phyloP scores from a whole-genome alignment of 768 basidiomycete species.

The Mycena metata region DNA sequence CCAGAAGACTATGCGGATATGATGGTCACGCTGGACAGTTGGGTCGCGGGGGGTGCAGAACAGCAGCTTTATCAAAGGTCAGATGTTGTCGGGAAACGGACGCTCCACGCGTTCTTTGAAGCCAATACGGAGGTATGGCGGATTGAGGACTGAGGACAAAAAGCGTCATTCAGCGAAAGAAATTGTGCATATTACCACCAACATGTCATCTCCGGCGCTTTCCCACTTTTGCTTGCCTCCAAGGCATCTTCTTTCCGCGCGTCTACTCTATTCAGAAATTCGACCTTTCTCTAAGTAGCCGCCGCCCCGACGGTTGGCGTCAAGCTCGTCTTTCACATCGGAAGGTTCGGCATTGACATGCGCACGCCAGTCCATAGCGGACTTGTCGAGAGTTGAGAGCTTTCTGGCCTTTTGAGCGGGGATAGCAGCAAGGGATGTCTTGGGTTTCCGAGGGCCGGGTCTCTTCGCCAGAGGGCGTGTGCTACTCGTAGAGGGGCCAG shows the following conservation, averaged over 20 bases:
- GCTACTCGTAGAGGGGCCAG: slow-evolving; percentile 29
- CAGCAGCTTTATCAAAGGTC: slow-evolving; percentile 39
- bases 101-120: slow-evolving; percentile 43
- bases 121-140: slow-evolving; percentile 38
- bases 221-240: slow-evolving; percentile 68
- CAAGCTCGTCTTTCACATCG: slow-evolving; percentile 77
- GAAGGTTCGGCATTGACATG: slow-evolving; percentile 65
- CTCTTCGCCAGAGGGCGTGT: slow-evolving; percentile 52
- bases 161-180: neutral
- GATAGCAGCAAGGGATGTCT: slow-evolving; percentile 65
- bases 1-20: slow-evolving; percentile 38
- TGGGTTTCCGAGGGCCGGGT: slow-evolving; percentile 78
- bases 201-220: slow-evolving; percentile 59
- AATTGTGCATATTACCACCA: neutral
- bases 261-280: slow-evolving; percentile 83
- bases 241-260: slow-evolving; percentile 76
- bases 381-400: slow-evolving; percentile 87
- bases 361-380: slow-evolving; percentile 86
- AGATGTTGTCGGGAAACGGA: slow-evolving; percentile 44
- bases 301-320: slow-evolving; percentile 78
- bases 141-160: neutral
- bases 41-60: slow-evolving; percentile 42
- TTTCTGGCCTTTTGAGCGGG: slow-evolving; percentile 77
- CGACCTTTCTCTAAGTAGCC: slow-evolving; percentile 90
- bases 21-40: slow-evolving; percentile 38